Percentiles rank a stretch among this genome's conserved stretches.
These are phyloP conservation scores for Artemisia tridentata DNA, from an alignment of 129 eudicot species.

Conservation along the genomic window DNA sequence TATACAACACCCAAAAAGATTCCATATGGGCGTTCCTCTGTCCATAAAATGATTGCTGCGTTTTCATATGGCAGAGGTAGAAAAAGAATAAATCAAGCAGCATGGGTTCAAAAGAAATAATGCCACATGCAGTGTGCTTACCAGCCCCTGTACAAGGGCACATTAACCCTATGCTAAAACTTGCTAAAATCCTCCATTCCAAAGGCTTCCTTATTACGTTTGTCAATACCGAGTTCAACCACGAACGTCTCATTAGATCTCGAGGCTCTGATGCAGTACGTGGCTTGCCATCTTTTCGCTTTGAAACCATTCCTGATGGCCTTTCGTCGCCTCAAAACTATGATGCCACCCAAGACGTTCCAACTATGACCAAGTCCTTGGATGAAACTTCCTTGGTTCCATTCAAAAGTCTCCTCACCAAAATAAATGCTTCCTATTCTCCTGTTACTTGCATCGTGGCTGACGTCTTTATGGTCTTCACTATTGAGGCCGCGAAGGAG, in stretches of 20 bases:
- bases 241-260: slow-evolving; percentile 25
- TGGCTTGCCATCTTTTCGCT: slow-evolving; percentile 54
- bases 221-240: not conserved
- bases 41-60: too few species aligned
- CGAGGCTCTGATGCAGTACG: slow-evolving; percentile 24
- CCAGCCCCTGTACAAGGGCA: slow-evolving; percentile 34
- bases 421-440: slow-evolving; percentile 32
- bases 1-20: too few species aligned
- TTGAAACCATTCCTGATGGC: slow-evolving; percentile 59
- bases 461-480: slow-evolving; percentile 58
- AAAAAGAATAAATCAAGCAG: too few species aligned
- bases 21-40: too few species aligned
- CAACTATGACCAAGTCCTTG: slow-evolving; percentile 34
- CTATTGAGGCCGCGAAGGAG: slow-evolving; percentile 43
- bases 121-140: slow-evolving; percentile 25
- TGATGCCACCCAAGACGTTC: slow-evolving; percentile 49
- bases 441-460: slow-evolving; percentile 35
- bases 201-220: slow-evolving; percentile 24
- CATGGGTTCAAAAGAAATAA: slow-evolving; percentile 3
- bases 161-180: slow-evolving; percentile 26
- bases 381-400: slow-evolving; percentile 36
- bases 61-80: too few species aligned
- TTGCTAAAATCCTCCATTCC: slow-evolving; percentile 23
- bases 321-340: slow-evolving; percentile 36
- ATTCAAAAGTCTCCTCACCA: slow-evolving; percentile 31